A percentile compares a stretch with the other conserved stretches of the same genome.
Conservation (phyloP, 805 yeast genomes). For the Metschnikowia lochheadii region DNA sequence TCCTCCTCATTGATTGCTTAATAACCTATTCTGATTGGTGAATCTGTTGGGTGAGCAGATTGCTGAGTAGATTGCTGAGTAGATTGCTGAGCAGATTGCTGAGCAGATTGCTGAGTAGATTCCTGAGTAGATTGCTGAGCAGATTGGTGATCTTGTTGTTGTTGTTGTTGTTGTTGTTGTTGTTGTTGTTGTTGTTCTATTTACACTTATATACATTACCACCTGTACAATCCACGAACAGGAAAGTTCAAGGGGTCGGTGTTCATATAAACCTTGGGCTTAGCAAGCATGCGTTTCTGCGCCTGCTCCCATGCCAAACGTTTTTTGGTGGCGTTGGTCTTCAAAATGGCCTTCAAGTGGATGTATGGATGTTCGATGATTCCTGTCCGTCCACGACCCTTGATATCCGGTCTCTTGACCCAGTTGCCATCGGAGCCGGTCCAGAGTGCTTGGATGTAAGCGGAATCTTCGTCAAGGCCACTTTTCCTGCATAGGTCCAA, state of each 20-base stretch:
- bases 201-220: constrained; percentile 23
- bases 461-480: constrained; percentile 53
- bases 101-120: too few relatives aligned
- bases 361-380: constrained; percentile 69
- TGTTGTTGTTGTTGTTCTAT: not conserved
- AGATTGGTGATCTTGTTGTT: not conserved
- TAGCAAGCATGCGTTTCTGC: constrained; percentile 43
- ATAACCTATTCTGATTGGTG: too few relatives aligned
- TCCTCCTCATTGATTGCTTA: too few relatives aligned
- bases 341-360: constrained; percentile 75
- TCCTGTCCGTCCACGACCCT: constrained; percentile 91
- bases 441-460: constrained; percentile 83
- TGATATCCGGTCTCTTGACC: constrained; percentile 67
- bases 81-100: too few relatives aligned
- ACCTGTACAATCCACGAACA: constrained; percentile 39
- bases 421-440: constrained; percentile 83
- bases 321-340: constrained; percentile 57
- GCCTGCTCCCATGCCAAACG: constrained; percentile 59
- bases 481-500: constrained; percentile 61
- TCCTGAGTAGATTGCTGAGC: too few relatives aligned
- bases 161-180: not conserved
- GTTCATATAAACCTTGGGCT: constrained; percentile 50
- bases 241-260: constrained; percentile 41
- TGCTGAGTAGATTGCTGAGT: too few relatives aligned
- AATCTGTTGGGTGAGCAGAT: too few relatives aligned